These are phyloP conservation scores for Trypanosoma cruzi DNA, from an alignment of 208 protist species.

Conservation along the genomic window DNA sequence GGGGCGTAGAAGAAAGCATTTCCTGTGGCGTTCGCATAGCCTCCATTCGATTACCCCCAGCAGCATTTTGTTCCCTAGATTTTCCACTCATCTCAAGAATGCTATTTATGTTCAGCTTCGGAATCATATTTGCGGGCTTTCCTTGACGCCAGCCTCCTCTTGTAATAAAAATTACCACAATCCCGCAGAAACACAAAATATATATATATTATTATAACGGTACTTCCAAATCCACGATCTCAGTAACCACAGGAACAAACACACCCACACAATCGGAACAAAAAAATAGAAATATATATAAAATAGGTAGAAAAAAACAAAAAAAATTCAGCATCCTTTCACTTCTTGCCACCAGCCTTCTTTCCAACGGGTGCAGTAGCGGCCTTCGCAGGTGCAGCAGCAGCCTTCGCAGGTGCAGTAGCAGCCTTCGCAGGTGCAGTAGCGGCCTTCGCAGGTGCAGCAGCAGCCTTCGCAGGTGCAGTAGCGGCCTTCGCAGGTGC, in stretches of 20 bases:
- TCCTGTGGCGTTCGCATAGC: constrained; percentile 7
- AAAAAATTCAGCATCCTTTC: constrained; percentile 27
- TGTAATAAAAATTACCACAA: too few relatives aligned
- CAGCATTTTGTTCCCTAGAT: neutral
- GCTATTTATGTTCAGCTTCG: constrained; percentile 43
- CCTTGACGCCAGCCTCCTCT: neutral
- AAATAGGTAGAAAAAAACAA: neutral
- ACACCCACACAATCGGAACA: neutral
- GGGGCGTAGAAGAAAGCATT: constrained; percentile 22
- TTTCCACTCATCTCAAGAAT: neutral
- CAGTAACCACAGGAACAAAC: neutral
- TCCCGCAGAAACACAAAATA: neutral
- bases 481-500: constrained; percentile 67
- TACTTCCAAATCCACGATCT: too few relatives aligned
- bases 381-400: constrained; percentile 38
- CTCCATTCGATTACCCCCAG: constrained; percentile 5
- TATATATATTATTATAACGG: neutral
- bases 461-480: constrained; percentile 36
- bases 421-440: constrained; percentile 49
- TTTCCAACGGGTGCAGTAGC: constrained; percentile 37
- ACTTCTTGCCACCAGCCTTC: constrained; percentile 53
- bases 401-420: constrained; percentile 43
- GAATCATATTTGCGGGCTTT: constrained; percentile 39
- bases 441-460: constrained; percentile 27
- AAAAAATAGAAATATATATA: constrained; percentile 9